Evolutionary conservation across 2,329 filamentous ascomycete genomes (phyloP).

Genomic region (Elsinoe australis): DNA sequence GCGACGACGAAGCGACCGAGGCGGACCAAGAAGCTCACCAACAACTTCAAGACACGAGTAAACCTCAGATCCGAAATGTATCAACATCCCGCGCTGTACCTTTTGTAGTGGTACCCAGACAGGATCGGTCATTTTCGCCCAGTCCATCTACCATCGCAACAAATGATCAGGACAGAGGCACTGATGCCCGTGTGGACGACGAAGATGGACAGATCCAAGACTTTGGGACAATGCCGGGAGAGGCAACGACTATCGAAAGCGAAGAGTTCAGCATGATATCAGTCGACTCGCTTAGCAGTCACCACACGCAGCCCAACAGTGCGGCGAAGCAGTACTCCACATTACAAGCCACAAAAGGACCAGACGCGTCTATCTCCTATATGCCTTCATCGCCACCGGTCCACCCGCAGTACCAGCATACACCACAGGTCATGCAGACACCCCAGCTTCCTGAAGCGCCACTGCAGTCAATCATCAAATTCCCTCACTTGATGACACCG

Average conservation of each 20-base stretch:
- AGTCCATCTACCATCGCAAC: constrained; percentile 8
- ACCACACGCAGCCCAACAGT: constrained; percentile 8
- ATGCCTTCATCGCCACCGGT: constrained; percentile 29
- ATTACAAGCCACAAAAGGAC: background rate
- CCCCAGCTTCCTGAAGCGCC: constrained; percentile 15
- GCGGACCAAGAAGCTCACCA: background rate
- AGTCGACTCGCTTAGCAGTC: constrained; percentile 38
- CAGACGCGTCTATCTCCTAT: constrained; percentile 22
- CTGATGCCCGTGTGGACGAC: no score
- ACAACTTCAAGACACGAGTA: background rate
- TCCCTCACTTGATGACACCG: constrained; percentile 17
- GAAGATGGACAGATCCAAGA: background rate
- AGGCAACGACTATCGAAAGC: constrained; percentile 41
- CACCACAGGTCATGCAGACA: constrained; percentile 15
- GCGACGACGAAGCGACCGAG: constrained; percentile 6
- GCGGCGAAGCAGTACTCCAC: background rate
- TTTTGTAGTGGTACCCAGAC: background rate
- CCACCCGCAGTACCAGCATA: background rate
- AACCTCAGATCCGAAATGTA: no score
- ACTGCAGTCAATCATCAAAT: constrained; percentile 12
- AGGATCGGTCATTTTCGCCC: background rate
- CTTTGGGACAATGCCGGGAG: no score
- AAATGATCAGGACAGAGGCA: no score
- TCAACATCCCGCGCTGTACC: no score
- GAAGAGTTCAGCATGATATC: constrained; percentile 47